Conservation (phyloP, 78 protist species). For the Dictyostelium discoideum region DNA sequence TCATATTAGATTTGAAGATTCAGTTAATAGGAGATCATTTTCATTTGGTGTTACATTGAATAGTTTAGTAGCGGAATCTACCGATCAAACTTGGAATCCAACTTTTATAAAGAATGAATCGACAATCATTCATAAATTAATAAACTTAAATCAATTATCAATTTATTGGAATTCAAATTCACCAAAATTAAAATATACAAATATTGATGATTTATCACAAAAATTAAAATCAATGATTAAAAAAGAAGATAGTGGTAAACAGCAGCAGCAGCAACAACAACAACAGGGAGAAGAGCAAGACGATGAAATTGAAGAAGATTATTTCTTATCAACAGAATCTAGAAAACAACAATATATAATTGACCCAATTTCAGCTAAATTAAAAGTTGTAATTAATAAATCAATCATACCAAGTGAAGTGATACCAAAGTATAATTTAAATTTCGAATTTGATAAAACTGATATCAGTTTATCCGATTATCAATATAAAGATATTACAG, state of each 20-base stretch:
- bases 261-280: not conserved
- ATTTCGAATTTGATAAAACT: not conserved
- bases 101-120: conserved; percentile 50
- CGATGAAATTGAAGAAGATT: not conserved
- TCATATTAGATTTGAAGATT: conserved; percentile 72
- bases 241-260: not conserved
- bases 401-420: not conserved
- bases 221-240: conserved; percentile 38
- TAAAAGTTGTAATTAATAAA: conserved; percentile 51
- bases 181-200: conserved; percentile 6
- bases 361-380: conserved; percentile 16
- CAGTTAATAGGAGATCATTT: conserved; percentile 7
- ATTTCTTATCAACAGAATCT: not conserved
- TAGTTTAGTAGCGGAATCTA: conserved; percentile 45
- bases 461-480: conserved; percentile 19
- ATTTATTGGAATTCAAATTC: conserved; percentile 56
- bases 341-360: conserved; percentile 24
- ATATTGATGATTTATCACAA: not conserved
- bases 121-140: conserved; percentile 46
- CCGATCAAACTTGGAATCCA: conserved; percentile 55
- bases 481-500: conserved; percentile 54
- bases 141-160: conserved; percentile 28
- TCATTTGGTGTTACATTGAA: conserved; percentile 61
- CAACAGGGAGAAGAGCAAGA: not conserved
- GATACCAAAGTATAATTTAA: conserved; percentile 2